phyloP scores from a whole-genome alignment of 305 asterid genomes.

The Lippia alba region DNA sequence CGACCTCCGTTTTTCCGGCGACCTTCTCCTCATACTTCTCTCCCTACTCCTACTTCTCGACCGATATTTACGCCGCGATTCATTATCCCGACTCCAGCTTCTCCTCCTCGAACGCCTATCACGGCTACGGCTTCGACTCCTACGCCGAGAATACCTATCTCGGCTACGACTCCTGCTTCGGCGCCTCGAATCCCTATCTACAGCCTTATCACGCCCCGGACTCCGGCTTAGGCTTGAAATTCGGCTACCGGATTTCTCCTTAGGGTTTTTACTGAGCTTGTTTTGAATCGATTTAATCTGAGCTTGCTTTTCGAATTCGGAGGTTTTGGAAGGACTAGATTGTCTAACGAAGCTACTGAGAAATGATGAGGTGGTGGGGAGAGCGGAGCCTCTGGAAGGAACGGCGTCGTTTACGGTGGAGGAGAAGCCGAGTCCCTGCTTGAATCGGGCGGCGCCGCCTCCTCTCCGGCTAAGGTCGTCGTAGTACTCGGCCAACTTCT shows the following conservation, averaged over 20 bases:
- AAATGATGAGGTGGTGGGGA: slow-evolving; percentile 65
- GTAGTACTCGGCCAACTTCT: slow-evolving; percentile 86
- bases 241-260: slow-evolving; percentile 35
- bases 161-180: slow-evolving; percentile 49
- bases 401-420: slow-evolving; percentile 49
- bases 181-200: slow-evolving; percentile 39
- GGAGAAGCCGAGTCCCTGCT: slow-evolving; percentile 88
- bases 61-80: slow-evolving; percentile 40
- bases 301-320: slow-evolving; percentile 59
- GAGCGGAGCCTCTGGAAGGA: slow-evolving; percentile 72
- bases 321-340: slow-evolving; percentile 67
- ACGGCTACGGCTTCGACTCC: slow-evolving; percentile 56
- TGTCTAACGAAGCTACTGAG: slow-evolving; percentile 74
- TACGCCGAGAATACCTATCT: slow-evolving; percentile 37
- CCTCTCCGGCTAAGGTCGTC: slow-evolving; percentile 89
- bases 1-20: slow-evolving; percentile 45
- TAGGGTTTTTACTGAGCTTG: slow-evolving; percentile 68
- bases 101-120: slow-evolving; percentile 54
- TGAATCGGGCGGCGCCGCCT: slow-evolving; percentile 85
- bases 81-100: slow-evolving; percentile 54
- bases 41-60: slow-evolving; percentile 51
- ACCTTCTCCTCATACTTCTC: slow-evolving; percentile 46
- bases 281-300: slow-evolving; percentile 67
- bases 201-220: slow-evolving; percentile 36
- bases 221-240: slow-evolving; percentile 49